These are phyloP conservation scores for Termitomyces sp. DNA, from an alignment of 1,284 basidiomycete genomes.

Conservation along the genomic window DNA sequence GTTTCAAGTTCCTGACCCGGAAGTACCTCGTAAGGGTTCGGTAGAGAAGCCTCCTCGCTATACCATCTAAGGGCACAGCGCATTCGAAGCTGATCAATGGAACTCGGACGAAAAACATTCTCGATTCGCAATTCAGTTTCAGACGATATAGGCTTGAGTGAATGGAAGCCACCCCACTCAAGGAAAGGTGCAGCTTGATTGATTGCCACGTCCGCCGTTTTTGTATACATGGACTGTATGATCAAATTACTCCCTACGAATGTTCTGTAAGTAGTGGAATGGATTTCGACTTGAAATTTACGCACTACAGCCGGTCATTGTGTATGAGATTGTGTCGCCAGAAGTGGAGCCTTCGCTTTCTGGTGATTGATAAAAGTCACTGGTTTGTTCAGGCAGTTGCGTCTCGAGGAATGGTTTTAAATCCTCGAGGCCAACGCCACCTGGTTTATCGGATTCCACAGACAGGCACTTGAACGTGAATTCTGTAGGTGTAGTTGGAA, in stretches of 20 bases:
- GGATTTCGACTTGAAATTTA: background rate
- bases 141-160: conserved; percentile 23
- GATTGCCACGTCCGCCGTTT: background rate
- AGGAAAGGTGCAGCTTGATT: conserved; percentile 21
- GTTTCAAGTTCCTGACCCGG: conserved; percentile 8
- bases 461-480: conserved; percentile 23
- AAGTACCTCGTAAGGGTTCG: conserved; percentile 24
- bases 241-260: background rate
- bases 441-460: conserved; percentile 17
- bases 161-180: conserved; percentile 31
- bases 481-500: conserved; percentile 23
- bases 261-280: background rate
- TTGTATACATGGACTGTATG: background rate
- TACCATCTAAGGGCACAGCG: conserved; percentile 24
- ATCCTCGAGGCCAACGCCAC: conserved; percentile 31
- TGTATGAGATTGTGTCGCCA: conserved; percentile 11
- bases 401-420: conserved; percentile 21
- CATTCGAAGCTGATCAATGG: conserved; percentile 28
- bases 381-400: background rate
- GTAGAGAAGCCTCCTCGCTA: conserved; percentile 16
- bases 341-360: conserved; percentile 10
- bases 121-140: conserved; percentile 16
- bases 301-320: conserved; percentile 22
- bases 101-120: conserved; percentile 19
- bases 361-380: conserved; percentile 3